Evolutionary conservation across 2,329 filamentous ascomycete species (phyloP).

Genomic region (Alternaria arbusti): DNA sequence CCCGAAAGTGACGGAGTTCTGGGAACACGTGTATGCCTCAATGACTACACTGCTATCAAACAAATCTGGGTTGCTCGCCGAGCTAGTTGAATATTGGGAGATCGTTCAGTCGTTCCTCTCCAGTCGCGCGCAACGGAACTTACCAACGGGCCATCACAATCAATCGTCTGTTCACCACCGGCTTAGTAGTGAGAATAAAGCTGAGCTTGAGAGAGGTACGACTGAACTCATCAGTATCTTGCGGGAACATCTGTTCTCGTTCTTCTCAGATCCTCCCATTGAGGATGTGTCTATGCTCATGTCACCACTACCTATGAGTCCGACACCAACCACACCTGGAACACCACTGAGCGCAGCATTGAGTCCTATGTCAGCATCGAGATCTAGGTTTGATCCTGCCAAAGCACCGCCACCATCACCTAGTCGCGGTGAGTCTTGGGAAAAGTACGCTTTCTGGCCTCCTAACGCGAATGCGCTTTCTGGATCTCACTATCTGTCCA

Average conservation of each 20-base stretch:
- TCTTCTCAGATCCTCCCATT: slow-evolving; percentile 87
- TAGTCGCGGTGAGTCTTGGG: slow-evolving; percentile 81
- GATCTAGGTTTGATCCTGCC: slow-evolving; percentile 80
- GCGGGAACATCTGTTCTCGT: slow-evolving; percentile 76
- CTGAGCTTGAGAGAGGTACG: slow-evolving; percentile 76
- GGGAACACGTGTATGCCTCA: slow-evolving; percentile 85
- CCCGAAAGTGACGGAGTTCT: slow-evolving; percentile 82
- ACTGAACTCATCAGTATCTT: slow-evolving; percentile 84
- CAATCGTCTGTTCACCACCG: slow-evolving; percentile 83
- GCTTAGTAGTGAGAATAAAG: slow-evolving; percentile 72
- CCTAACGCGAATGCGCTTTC: slow-evolving; percentile 90
- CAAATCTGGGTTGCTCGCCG: slow-evolving; percentile 80
- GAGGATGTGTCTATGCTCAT: slow-evolving; percentile 90
- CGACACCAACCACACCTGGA: slow-evolving; percentile 65
- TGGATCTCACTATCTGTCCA: slow-evolving; percentile 87
- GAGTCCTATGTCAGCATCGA: slow-evolving; percentile 68
- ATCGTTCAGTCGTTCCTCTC: slow-evolving; percentile 88
- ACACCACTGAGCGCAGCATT: slow-evolving; percentile 62
- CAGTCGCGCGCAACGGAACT: slow-evolving; percentile 77
- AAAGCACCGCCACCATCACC: slow-evolving; percentile 79
- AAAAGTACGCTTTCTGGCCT: slow-evolving; percentile 95
- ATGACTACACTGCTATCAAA: slow-evolving; percentile 75
- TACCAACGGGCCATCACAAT: slow-evolving; percentile 82
- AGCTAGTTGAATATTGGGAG: slow-evolving; percentile 93
- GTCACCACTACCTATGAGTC: slow-evolving; percentile 76